Evolutionary conservation across 495 filamentous ascomycete species (phyloP).

Genomic region (Sordaria brevicollis): DNA sequence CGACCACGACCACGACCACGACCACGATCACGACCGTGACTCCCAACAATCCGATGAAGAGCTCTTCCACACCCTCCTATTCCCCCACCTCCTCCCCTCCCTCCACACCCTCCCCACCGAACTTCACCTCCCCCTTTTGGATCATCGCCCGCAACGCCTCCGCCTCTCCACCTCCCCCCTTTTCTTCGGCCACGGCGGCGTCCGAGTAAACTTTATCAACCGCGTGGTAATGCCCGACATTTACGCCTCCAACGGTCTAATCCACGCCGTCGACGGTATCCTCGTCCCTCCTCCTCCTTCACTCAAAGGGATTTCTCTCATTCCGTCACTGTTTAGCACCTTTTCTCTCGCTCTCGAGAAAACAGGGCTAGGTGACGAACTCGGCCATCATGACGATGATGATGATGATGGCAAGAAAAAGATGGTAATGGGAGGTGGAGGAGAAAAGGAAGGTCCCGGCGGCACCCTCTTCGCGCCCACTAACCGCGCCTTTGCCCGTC

Average conservation of each 20-base stretch:
- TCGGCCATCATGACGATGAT: not conserved
- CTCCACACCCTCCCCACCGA: conserved; percentile 63
- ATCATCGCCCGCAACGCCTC: conserved; percentile 53
- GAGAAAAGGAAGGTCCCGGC: conserved; percentile 13
- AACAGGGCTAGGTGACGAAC: conserved; percentile 46
- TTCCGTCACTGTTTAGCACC: conserved; percentile 68
- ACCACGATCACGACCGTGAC: conserved; percentile 27
- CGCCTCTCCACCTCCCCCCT: conserved; percentile 43
- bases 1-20: not conserved
- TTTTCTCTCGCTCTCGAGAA: conserved; percentile 59
- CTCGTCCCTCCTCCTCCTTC: conserved; percentile 62
- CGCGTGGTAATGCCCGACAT: conserved; percentile 56
- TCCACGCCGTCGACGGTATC: conserved; percentile 64
- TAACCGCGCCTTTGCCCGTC: conserved; percentile 62
- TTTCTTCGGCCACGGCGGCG: conserved; percentile 26
- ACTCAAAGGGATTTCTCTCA: conserved; percentile 48
- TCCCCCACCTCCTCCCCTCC: conserved; percentile 45
- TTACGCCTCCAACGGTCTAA: conserved; percentile 58
- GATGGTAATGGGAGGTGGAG: not conserved
- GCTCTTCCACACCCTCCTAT: conserved; percentile 61
- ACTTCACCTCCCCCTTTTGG: conserved; percentile 44
- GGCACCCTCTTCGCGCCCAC: conserved; percentile 67
- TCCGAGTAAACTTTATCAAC: conserved; percentile 65
- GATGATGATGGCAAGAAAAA: not conserved
- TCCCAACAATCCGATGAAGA: conserved; percentile 55